These are phyloP conservation scores for Xylaria cubensis DNA, from an alignment of 495 filamentous ascomycete species.

Conservation along the genomic window DNA sequence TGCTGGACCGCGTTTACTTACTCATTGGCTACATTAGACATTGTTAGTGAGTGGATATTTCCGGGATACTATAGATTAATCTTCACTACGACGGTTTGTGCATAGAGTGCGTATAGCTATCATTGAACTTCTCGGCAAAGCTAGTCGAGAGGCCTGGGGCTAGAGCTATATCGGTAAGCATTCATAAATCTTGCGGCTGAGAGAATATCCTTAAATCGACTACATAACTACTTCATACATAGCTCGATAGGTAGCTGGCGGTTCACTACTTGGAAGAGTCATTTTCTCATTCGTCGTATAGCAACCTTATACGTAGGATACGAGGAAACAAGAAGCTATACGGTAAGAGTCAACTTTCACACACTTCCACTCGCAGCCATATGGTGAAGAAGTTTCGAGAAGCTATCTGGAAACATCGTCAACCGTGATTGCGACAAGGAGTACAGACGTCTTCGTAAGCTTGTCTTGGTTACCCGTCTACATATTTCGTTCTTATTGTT, in stretches of 20 bases:
- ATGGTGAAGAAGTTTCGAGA: background rate
- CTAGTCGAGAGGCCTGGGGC: background rate
- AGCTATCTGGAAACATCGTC: background rate
- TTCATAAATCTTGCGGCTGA: background rate
- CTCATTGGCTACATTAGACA: background rate
- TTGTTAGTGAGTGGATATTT: background rate
- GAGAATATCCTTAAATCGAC: background rate
- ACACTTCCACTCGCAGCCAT: background rate
- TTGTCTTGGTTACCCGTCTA: background rate
- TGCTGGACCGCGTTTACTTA: background rate
- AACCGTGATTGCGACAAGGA: background rate
- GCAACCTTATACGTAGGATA: background rate
- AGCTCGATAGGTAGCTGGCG: background rate
- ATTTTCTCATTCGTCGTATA: background rate
- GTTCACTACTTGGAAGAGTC: background rate
- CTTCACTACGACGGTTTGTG: background rate
- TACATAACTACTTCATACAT: background rate
- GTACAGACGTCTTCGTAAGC: background rate
- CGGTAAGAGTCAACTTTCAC: background rate
- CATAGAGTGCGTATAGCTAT: background rate
- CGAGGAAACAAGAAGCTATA: too few species aligned
- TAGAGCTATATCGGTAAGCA: background rate
- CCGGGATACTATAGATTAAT: background rate
- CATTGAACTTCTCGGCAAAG: background rate
- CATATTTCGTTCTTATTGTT: background rate